Conservation (phyloP, 1,284 basidiomycete species). For the Sanghuangporus baumii region DNA sequence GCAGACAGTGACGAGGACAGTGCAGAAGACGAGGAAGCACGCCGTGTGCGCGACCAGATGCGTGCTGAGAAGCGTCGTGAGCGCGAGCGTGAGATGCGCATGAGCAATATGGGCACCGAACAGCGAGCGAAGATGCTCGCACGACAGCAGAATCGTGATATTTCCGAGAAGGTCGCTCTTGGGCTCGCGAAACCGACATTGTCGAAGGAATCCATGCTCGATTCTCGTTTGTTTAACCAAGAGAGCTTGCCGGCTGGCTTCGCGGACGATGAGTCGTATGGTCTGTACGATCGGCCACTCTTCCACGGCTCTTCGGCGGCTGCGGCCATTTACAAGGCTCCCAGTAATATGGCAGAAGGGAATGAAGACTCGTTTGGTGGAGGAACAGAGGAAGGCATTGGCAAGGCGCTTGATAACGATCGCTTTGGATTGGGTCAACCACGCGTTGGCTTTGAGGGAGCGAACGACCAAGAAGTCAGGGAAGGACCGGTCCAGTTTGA, state of each 20-base stretch:
- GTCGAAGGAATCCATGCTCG: constrained; percentile 94
- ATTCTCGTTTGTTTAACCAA: constrained; percentile 96
- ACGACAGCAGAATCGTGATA: constrained; percentile 94
- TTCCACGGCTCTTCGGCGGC: constrained; percentile 96
- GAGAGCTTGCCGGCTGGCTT: constrained; percentile 80
- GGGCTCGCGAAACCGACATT: constrained; percentile 95
- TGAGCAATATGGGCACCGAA: constrained; percentile 99
- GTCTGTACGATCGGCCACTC: constrained; percentile 90
- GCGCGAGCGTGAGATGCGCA: constrained; percentile 94
- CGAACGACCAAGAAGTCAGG: constrained; percentile 73
- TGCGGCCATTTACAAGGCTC: constrained; percentile 95
- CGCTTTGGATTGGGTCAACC: constrained; percentile 90
- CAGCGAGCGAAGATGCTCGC: constrained; percentile 94
- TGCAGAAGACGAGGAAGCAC: constrained; percentile 77
- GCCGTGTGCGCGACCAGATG: constrained; percentile 84
- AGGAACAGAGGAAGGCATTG: constrained; percentile 92
- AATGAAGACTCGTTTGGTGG: constrained; percentile 90
- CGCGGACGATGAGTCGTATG: constrained; percentile 91
- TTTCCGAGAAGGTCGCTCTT: constrained; percentile 97
- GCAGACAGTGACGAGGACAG: constrained; percentile 43
- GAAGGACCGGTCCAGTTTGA: constrained; percentile 99
- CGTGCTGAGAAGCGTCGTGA: constrained; percentile 89
- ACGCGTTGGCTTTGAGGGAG: constrained; percentile 84
- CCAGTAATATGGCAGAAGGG: constrained; percentile 76
- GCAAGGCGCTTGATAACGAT: constrained; percentile 87